phyloP scores from a whole-genome alignment of 441 rosid species.

The Erysimum pusillum region DNA sequence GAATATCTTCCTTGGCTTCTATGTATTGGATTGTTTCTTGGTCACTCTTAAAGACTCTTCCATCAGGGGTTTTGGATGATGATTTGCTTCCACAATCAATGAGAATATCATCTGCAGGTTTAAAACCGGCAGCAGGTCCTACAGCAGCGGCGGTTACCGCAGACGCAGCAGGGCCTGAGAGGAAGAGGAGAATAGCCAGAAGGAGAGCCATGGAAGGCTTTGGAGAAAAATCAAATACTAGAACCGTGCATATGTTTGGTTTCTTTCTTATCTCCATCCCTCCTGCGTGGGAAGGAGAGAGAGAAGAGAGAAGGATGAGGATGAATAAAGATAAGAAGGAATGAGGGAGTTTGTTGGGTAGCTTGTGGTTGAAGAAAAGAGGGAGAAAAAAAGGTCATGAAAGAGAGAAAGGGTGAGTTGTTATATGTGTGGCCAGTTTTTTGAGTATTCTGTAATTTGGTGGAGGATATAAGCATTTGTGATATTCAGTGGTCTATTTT shows the following conservation, averaged over 20 bases:
- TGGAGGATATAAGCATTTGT: conserved; percentile 40
- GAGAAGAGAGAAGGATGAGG: conserved; percentile 44
- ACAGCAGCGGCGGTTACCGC: conserved; percentile 29
- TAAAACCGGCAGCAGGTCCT: conserved; percentile 44
- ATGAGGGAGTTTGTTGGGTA: conserved; percentile 42
- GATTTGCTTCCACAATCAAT: conserved; percentile 72
- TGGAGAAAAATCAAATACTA: conserved; percentile 46
- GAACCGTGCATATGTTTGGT: conserved; percentile 16
- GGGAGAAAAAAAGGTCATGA: conserved; percentile 44
- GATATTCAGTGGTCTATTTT: conserved; percentile 41
- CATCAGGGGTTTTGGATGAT: conserved; percentile 60
- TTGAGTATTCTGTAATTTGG: conserved; percentile 42
- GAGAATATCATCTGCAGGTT: conserved; percentile 68
- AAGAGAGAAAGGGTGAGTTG: conserved; percentile 46
- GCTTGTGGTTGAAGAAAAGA: conserved; percentile 50
- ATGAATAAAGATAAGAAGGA: conserved; percentile 44
- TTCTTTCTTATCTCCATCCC: conserved; percentile 84
- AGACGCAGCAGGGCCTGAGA: conserved; percentile 35
- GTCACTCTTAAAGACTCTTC: conserved; percentile 71
- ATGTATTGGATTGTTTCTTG: conserved; percentile 56
- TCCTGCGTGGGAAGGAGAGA: conserved; percentile 64
- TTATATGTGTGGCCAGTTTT: conserved; percentile 49
- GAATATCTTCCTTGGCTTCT: conserved; percentile 62
- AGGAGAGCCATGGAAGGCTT: conserved; percentile 51
- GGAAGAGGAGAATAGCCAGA: conserved; percentile 42